Percentiles rank a stretch among this genome's conserved stretches.
These are phyloP conservation scores for Penicillium pulvis DNA, from an alignment of 495 filamentous ascomycete genomes.

Conservation along the genomic window DNA sequence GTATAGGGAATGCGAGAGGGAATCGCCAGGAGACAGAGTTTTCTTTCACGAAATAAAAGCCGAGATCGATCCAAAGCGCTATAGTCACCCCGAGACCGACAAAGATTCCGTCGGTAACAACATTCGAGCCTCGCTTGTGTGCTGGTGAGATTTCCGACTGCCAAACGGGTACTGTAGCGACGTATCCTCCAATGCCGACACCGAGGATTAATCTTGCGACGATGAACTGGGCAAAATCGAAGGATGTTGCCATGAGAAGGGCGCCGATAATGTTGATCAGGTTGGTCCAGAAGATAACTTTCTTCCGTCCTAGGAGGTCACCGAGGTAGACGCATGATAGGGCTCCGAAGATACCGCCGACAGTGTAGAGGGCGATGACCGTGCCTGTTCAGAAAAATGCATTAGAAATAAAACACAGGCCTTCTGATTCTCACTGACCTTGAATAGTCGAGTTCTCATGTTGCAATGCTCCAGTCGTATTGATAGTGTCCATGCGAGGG, in stretches of 20 bases:
- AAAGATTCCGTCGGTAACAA: constrained; percentile 43
- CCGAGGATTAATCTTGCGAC: constrained; percentile 58
- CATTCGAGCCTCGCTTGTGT: constrained; percentile 39
- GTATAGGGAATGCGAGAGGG: constrained; percentile 52
- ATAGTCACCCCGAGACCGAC: constrained; percentile 56
- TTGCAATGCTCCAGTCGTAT: constrained; percentile 34
- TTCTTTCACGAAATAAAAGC: constrained; percentile 46
- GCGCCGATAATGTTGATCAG: constrained; percentile 36
- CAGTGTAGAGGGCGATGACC: constrained; percentile 35
- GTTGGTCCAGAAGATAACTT: constrained; percentile 32
- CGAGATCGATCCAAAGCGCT: constrained; percentile 47
- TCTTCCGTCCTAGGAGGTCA: constrained; percentile 31
- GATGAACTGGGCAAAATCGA: constrained; percentile 36
- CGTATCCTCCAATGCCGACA: constrained; percentile 56
- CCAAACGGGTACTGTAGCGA: constrained; percentile 51
- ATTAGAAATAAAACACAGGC: background rate
- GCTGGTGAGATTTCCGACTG: constrained; percentile 48
- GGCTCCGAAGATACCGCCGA: constrained; percentile 35
- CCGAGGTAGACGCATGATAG: constrained; percentile 34
- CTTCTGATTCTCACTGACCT: constrained; percentile 22
- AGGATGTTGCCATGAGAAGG: constrained; percentile 45
- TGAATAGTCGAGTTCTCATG: constrained; percentile 44
- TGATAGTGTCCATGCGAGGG: constrained; percentile 54
- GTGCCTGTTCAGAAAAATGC: constrained; percentile 18
- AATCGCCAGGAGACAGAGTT: constrained; percentile 52